Evolutionary conservation across 192 early-diverging fungal genomes (phyloP), one percentile per base, ranked within the genome.

Genomic region (Geranomyces michiganensis): DNA sequence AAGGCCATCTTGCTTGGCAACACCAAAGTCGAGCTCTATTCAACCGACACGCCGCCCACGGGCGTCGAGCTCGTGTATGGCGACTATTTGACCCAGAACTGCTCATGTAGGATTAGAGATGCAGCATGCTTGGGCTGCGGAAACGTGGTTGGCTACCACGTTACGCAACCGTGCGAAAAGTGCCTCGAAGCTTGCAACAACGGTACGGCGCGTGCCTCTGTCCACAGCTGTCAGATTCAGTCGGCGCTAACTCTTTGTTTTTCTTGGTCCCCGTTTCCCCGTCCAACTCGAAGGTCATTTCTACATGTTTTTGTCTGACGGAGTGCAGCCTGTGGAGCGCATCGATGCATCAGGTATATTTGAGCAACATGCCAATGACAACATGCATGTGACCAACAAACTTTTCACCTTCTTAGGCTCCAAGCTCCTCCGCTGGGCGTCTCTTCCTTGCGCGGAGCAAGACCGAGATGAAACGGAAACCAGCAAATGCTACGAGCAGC

Each of bases 151-250:
- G 83, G 81, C 17, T 87, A 87, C 68, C 84, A 87, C 68, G 84
- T 87, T 1, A 87, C 85, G 19, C 75, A 83, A 30, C 85, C 85
- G 21, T 87, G 85, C 72, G 77, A 69, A 26, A 76, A 65, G 46
- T 87, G 85, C 65, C 68, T 87, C 31, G 83, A 87, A 24, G 78
- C 85, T 9, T 85, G 82, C 76, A 87, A 87, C 75, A 87, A 87
- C 72, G 84, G 85, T 77, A 59, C 36, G 51, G 30, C 65, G 46
- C 58, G 3, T 32, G 58, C 27, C 15, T 3, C 7, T 67, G 15
- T 74, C 22, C 61, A 70, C 0, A 33, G 41, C 26, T 58, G 36
- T 64, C 22, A 13, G 1, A 27, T 33, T 26, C 22, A 2, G 0
- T 10, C 6, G 10, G n/a, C 56, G 19, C 47, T 27, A 31, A 26